Conservation (phyloP, 164 flowering plant genomes). For the Macadamia tetraphylla region DNA sequence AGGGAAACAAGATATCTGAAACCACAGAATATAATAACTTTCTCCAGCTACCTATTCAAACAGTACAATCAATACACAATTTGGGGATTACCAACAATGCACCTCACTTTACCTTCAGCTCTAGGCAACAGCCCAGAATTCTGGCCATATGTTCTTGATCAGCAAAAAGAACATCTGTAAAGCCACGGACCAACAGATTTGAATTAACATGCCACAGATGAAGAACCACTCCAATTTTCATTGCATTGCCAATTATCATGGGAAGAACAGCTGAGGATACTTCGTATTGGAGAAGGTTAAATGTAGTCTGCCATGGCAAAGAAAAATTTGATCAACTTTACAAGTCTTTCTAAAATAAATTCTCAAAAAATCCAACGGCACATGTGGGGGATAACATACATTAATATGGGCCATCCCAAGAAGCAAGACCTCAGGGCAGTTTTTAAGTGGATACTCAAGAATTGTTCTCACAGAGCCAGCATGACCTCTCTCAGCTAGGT, state of each 20-base stretch:
- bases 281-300: constrained; percentile 75
- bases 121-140: constrained; percentile 65
- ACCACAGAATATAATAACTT: background rate
- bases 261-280: constrained; percentile 63
- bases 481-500: constrained; percentile 85
- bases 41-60: background rate
- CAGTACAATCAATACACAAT: background rate
- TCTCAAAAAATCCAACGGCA: background rate
- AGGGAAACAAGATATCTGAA: background rate
- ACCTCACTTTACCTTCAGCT: constrained; percentile 55
- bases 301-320: constrained; percentile 61
- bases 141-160: constrained; percentile 44
- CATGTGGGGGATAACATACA: constrained; percentile 30
- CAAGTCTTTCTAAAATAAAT: background rate
- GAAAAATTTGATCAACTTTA: background rate
- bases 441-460: constrained; percentile 62
- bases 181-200: constrained; percentile 57
- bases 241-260: constrained; percentile 33
- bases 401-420: constrained; percentile 79
- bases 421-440: constrained; percentile 73
- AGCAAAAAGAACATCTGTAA: constrained; percentile 35
- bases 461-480: constrained; percentile 48
- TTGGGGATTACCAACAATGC: too few relatives aligned
- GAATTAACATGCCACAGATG: constrained; percentile 73
- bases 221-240: constrained; percentile 39